These are phyloP conservation scores for Avicennia marina DNA, from an alignment of 257 asterid species.

Conservation along the genomic window DNA sequence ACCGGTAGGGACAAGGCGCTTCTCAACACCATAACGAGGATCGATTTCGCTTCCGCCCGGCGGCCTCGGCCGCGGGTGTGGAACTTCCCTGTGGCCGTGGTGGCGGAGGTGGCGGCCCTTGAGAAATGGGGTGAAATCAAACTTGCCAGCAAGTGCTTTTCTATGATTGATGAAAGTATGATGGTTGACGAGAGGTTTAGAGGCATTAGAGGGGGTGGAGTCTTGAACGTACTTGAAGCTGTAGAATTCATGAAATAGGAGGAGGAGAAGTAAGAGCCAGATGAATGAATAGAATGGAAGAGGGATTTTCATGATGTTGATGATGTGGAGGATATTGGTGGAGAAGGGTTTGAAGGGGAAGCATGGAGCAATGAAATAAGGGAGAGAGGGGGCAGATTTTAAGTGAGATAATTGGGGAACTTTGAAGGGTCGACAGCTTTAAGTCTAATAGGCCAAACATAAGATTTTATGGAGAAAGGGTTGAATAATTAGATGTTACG, in stretches of 20 bases:
- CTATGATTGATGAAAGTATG: conserved; percentile 30
- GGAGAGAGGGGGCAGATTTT: conserved; percentile 12
- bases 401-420: no score
- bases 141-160: conserved; percentile 38
- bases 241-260: conserved; percentile 39
- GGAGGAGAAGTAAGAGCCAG: conserved; percentile 36
- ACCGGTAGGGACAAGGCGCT: conserved; percentile 75
- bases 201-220: neutral
- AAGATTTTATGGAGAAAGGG: conserved; percentile 25
- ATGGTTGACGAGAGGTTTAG: neutral
- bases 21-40: conserved; percentile 68
- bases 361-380: conserved; percentile 61
- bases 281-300: conserved; percentile 32
- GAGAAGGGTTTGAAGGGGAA: conserved; percentile 40
- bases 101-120: conserved; percentile 19
- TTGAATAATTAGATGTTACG: conserved; percentile 34
- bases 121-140: conserved; percentile 62
- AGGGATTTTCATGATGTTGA: conserved; percentile 34
- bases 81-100: conserved; percentile 17
- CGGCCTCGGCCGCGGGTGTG: neutral
- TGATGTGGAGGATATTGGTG: conserved; percentile 34
- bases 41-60: conserved; percentile 31
- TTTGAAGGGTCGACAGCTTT: conserved; percentile 49
- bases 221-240: conserved; percentile 18
- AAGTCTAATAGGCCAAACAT: conserved; percentile 27